phyloP scores from a whole-genome alignment of 106 monocot genomes.

The Iris macrosiphon region DNA sequence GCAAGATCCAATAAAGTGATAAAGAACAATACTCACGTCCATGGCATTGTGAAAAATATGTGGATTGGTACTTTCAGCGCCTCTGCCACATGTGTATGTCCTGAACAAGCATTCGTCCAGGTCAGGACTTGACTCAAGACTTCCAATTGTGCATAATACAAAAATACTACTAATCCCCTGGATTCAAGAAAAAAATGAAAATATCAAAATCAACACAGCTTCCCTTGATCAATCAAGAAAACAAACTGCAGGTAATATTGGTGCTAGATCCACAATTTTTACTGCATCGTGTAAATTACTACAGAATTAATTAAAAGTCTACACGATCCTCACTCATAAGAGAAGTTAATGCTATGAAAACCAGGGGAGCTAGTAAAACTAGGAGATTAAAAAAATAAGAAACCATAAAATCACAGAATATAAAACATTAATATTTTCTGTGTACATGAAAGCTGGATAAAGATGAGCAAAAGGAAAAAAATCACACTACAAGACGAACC shows the following conservation, averaged over 20 bases:
- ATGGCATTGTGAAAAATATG: slow-evolving; percentile 99
- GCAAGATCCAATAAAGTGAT: background rate
- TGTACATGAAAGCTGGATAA: too few relatives aligned
- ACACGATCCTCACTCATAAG: too few relatives aligned
- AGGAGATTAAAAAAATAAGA: too few relatives aligned
- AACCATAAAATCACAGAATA: too few relatives aligned
- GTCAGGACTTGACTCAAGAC: slow-evolving; percentile 31
- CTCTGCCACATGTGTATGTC: slow-evolving; percentile 99
- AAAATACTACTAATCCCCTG: slow-evolving; percentile 24
- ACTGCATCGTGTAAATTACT: too few relatives aligned
- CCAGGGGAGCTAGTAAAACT: too few relatives aligned
- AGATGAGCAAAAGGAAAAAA: too few relatives aligned
- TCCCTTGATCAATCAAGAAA: slow-evolving; percentile 1
- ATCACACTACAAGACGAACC: too few relatives aligned
- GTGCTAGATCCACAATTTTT: too few relatives aligned
- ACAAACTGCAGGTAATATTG: background rate
- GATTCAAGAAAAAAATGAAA: slow-evolving; percentile 6
- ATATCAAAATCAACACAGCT: slow-evolving; percentile 11
- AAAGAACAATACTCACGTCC: slow-evolving; percentile 88
- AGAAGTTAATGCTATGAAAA: too few relatives aligned
- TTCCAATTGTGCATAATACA: slow-evolving; percentile 22
- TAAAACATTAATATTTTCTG: too few relatives aligned
- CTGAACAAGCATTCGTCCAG: slow-evolving; percentile 59
- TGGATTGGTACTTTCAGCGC: slow-evolving; percentile 92
- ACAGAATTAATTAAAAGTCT: too few relatives aligned